Conservation (phyloP, 2,329 filamentous ascomycete species). For the Arthrinium puccinioides region DNA sequence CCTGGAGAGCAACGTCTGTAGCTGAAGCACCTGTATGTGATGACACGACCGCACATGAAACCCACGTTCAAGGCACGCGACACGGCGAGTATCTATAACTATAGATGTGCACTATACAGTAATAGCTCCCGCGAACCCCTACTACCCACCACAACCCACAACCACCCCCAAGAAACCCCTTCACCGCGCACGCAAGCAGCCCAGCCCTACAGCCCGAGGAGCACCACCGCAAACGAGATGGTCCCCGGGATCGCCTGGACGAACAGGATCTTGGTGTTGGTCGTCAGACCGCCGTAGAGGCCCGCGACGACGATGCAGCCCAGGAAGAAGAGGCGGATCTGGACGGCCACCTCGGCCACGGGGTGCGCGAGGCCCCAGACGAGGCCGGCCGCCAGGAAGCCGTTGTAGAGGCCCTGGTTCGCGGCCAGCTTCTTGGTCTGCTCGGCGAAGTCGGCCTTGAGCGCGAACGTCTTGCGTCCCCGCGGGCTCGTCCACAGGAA, state of each 20-base stretch:
- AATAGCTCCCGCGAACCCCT: too few species aligned
- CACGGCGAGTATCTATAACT: too few species aligned
- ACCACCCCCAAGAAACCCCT: too few species aligned
- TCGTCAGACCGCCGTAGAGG: slow-evolving; percentile 1
- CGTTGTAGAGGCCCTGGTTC: slow-evolving; percentile 4
- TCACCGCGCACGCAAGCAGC: too few species aligned
- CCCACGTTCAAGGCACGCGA: too few species aligned
- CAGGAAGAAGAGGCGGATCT: slow-evolving; percentile 3
- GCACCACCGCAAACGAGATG: background rate
- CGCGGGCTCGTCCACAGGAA: slow-evolving; percentile 3
- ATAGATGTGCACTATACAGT: too few species aligned
- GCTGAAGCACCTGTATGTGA: too few species aligned
- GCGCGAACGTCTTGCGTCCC: background rate
- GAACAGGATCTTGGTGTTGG: slow-evolving; percentile 2
- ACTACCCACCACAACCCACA: too few species aligned
- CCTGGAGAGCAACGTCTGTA: too few species aligned
- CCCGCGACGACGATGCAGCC: slow-evolving; percentile 1
- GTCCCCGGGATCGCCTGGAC: background rate
- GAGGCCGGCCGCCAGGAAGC: slow-evolving; percentile 1
- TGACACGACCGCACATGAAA: too few species aligned
- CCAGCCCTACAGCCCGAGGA: background rate
- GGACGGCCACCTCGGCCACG: background rate
- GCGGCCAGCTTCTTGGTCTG: slow-evolving; percentile 2
- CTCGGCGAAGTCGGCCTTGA: slow-evolving; percentile 3
- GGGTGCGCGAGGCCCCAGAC: slow-evolving; percentile 2